Base-by-base conservation (phyloP, 306 rosid species). In the Begonia masoniana region DNA sequence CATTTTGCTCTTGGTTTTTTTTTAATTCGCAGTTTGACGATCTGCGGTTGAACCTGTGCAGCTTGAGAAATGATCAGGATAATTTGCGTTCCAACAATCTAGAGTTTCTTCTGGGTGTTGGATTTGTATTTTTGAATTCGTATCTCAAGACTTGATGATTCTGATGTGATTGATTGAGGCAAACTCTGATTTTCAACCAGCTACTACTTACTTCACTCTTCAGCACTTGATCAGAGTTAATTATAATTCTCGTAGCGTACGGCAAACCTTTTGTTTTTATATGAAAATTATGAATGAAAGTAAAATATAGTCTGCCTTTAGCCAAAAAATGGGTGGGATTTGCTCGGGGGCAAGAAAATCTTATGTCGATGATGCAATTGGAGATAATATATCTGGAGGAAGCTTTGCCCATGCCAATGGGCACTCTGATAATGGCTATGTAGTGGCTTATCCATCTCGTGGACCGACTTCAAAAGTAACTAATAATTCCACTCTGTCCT, bases 311-410 rank as follows among this genome's bases (percentile, higher is more conserved):
- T 50, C 59, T 48, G 59, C 48, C 51, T 61, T 51, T 49, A 54
- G 57, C 53, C 60, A 62, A 21, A 71, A 57, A 60, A 92, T 92
- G 99, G 99, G 99, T 58, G 82, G 89, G 59, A 73, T 83, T 78
- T 92, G 99, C 76, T 83, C 99, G 50, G 82, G 71, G 74, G 70
- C 88, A 26, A 80, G 73, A 73, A 86, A 86, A 52, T 67, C 80
- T 26, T 48, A 82, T 53, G 72, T 74, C 12, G 96, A 73, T 68
- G 76, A 68, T 64, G 77, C 59, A 50, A 69, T 62, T 60, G 66
- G 74, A 55, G 78, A 78, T 77, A 70, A 62, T 83, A 79, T 71
- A 52, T 58, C 76, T 21, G 65, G 43, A 21, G 83, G 72, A 49
- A 72, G 80, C 66, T 69, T 71, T n/a, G 56, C 71, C 17, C 70